phyloP scores from a whole-genome alignment of 768 basidiomycete species.

The Pisolithus orientalis region DNA sequence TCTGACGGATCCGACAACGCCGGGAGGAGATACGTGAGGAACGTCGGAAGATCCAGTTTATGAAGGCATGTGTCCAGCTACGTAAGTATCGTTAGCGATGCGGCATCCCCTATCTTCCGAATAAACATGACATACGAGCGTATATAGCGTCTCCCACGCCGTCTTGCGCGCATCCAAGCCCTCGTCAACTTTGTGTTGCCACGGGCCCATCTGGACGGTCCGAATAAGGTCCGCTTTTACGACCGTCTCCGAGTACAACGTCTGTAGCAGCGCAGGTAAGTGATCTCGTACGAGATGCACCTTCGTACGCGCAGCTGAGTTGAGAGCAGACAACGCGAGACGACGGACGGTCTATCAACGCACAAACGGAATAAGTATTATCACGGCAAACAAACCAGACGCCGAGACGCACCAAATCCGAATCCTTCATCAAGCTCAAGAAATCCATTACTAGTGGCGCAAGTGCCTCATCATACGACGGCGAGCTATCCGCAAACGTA shows the following conservation, averaged over 20 bases:
- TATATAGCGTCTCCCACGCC: conserved; percentile 96
- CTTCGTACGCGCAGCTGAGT: conserved; percentile 93
- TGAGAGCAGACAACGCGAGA: conserved; percentile 82
- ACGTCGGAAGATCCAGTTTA: conserved; percentile 82
- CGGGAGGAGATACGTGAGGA: conserved; percentile 72
- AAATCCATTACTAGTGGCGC: conserved; percentile 87
- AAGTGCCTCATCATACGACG: conserved; percentile 85
- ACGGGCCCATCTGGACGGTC: conserved; percentile 94
- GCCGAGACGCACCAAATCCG: conserved; percentile 61
- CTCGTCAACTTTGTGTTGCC: conserved; percentile 96
- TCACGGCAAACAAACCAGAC: background rate
- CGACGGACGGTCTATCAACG: conserved; percentile 74
- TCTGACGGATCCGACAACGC: conserved; percentile 88
- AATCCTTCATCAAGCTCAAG: conserved; percentile 83
- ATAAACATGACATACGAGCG: conserved; percentile 55
- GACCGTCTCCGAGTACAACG: conserved; percentile 79
- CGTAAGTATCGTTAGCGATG: background rate
- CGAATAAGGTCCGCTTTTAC: conserved; percentile 76
- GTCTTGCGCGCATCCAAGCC: conserved; percentile 95
- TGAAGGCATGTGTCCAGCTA: conserved; percentile 88
- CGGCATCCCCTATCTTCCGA: background rate
- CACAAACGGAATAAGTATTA: background rate
- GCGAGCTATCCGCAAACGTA: conserved; percentile 81
- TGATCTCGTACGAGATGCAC: conserved; percentile 88
- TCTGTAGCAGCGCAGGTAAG: conserved; percentile 66